Evolutionary conservation across 768 basidiomycete species (phyloP).

Genomic region (Lactarius vividus): DNA sequence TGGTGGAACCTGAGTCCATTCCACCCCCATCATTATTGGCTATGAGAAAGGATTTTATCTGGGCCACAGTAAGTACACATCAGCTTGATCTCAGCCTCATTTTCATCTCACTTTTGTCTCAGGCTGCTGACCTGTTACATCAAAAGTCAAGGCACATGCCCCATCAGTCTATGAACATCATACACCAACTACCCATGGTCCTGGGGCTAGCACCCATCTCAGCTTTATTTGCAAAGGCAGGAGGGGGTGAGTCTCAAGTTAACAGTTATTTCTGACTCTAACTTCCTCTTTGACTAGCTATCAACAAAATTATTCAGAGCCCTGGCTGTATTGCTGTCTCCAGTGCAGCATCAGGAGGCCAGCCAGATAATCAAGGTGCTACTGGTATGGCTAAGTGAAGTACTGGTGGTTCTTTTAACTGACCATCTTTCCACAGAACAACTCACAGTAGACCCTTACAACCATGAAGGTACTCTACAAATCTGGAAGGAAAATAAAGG

Average conservation of each 20-base stretch:
- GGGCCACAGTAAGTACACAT: constrained; percentile 7
- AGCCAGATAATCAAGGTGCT: neutral
- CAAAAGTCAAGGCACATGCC: neutral
- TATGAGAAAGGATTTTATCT: constrained; percentile 8
- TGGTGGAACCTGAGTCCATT: constrained; percentile 1
- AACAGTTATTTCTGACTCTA: neutral
- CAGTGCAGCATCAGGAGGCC: constrained; percentile 23
- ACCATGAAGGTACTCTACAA: constrained; percentile 24
- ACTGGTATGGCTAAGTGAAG: neutral
- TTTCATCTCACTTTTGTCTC: neutral
- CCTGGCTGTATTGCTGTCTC: constrained; percentile 20
- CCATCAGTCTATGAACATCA: neutral
- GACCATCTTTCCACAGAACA: neutral
- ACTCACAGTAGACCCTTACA: constrained; percentile 11
- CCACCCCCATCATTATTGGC: neutral
- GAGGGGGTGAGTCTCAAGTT: constrained; percentile 8
- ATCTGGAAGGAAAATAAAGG: constrained; percentile 14
- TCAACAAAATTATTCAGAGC: constrained; percentile 18
- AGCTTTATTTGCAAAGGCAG: constrained; percentile 10
- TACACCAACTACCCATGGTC: neutral
- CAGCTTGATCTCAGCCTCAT: too few relatives aligned
- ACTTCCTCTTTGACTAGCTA: constrained; percentile 7
- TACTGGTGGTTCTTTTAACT: neutral
- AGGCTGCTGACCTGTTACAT: constrained; percentile 3
- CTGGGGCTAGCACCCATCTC: constrained; percentile 6